Conservation (phyloP, 2,329 filamentous ascomycete species). For the Keithomyces neogunnii region DNA sequence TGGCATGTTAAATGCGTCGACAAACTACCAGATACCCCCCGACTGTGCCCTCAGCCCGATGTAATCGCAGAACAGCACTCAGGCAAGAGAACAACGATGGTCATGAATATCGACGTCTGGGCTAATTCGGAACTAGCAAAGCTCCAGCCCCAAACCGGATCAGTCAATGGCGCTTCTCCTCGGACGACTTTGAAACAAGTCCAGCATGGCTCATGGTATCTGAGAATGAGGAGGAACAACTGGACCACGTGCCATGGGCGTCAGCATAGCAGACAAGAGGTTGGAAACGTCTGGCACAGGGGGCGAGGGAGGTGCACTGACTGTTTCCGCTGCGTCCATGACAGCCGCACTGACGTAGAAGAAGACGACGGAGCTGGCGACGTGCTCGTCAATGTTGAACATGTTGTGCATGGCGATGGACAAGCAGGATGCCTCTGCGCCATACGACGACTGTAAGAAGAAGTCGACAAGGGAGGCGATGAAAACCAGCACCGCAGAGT, state of each 20-base stretch:
- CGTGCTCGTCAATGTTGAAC: neutral
- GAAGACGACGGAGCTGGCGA: neutral
- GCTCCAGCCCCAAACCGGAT: neutral
- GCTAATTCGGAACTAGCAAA: neutral
- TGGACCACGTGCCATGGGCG: neutral
- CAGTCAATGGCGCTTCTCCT: neutral
- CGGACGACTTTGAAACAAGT: neutral
- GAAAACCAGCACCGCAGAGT: neutral
- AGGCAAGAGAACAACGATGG: no score
- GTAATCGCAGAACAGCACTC: no score
- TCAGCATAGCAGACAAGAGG: neutral
- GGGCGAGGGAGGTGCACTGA: neutral
- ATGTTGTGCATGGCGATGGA: neutral
- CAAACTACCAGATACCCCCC: no score
- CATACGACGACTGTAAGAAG: neutral
- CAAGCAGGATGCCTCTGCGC: neutral
- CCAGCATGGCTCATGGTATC: neutral
- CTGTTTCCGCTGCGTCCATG: conserved; percentile 1
- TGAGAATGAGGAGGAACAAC: neutral
- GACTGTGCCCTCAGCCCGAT: no score
- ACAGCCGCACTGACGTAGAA: neutral
- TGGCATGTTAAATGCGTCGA: no score
- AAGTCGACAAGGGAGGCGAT: neutral
- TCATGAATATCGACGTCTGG: neutral
- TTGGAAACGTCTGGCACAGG: neutral